Evolutionary conservation across 2,329 filamentous ascomycete genomes (phyloP).

Genomic region (Diaporthe amygdali): DNA sequence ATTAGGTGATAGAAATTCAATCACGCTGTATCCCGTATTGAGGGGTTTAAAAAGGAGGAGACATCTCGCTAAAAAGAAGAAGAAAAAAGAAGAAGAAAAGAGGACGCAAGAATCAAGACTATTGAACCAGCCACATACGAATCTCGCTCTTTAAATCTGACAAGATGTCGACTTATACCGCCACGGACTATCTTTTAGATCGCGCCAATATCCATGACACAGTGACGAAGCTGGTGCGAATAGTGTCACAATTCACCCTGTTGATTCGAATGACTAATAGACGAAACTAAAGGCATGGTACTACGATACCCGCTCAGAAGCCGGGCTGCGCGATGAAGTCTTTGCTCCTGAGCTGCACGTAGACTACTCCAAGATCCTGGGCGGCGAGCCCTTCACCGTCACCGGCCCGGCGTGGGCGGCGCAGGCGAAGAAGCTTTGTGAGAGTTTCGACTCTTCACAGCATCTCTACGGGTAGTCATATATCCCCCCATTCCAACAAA

Average conservation of each 20-base stretch:
- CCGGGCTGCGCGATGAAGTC: conserved; percentile 32
- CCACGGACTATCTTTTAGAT: conserved; percentile 37
- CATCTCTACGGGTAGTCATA: conserved; percentile 31
- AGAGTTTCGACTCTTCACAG: conserved; percentile 30
- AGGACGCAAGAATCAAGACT: background rate
- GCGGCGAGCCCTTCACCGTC: conserved; percentile 30
- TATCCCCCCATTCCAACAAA: background rate
- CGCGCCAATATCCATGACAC: conserved; percentile 38
- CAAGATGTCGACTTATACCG: conserved; percentile 13
- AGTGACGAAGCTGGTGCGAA: conserved; percentile 32
- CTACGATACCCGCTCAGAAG: conserved; percentile 31
- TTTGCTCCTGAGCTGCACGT: conserved; percentile 33
- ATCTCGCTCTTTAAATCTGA: background rate
- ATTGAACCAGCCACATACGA: background rate
- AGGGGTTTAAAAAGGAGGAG: background rate
- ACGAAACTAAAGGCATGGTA: conserved; percentile 29
- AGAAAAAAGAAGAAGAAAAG: background rate
- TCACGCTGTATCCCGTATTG: background rate
- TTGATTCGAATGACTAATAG: background rate
- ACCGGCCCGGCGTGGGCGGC: conserved; percentile 30
- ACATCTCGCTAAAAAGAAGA: background rate
- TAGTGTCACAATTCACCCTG: background rate
- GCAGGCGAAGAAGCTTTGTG: conserved; percentile 25
- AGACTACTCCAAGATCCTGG: conserved; percentile 38
- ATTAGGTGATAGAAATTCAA: background rate